Evolutionary conservation across 805 yeast genomes (phyloP).

Genomic region (Sporopachydermia quercuum): DNA sequence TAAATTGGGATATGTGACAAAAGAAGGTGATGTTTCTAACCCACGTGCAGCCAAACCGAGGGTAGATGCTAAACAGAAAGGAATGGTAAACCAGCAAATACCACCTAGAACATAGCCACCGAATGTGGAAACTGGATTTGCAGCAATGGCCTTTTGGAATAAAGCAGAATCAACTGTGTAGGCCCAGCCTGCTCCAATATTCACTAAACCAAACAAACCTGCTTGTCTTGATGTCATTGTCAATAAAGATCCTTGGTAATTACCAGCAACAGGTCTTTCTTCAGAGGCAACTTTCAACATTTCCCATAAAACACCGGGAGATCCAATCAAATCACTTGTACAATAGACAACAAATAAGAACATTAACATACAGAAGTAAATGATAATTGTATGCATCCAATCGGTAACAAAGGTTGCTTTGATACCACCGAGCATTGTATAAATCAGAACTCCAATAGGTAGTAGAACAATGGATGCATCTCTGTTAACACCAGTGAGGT

Average conservation of each 20-base stretch:
- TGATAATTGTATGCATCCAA: conserved; percentile 33
- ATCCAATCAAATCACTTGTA: conserved; percentile 25
- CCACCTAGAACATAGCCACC: conserved; percentile 33
- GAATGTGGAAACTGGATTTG: conserved; percentile 25
- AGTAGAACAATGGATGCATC: conserved; percentile 30
- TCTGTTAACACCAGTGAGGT: conserved; percentile 28
- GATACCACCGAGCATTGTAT: conserved; percentile 35
- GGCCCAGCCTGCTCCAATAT: conserved; percentile 24
- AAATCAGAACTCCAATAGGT: conserved; percentile 32
- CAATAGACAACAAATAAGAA: conserved; percentile 22
- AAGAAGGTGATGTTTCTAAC: conserved; percentile 48
- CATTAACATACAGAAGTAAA: conserved; percentile 23
- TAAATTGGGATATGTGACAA: conserved; percentile 67
- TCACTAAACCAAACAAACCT: conserved; percentile 16
- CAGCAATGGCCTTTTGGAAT: conserved; percentile 28
- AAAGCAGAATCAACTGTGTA: conserved; percentile 19
- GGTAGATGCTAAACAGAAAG: conserved; percentile 21
- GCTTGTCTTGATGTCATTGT: conserved; percentile 62
- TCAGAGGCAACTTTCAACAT: conserved; percentile 22
- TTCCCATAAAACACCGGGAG: conserved; percentile 29
- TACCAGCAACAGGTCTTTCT: conserved; percentile 40
- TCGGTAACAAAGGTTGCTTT: conserved; percentile 38
- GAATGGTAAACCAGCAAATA: conserved; percentile 29
- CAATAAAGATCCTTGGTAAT: conserved; percentile 73
- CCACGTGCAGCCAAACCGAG: conserved; percentile 28